Percentiles rank a stretch among this genome's conserved stretches.
Conservation (phyloP, 2,329 filamentous ascomycete genomes). For the Hypoxylon sp. region DNA sequence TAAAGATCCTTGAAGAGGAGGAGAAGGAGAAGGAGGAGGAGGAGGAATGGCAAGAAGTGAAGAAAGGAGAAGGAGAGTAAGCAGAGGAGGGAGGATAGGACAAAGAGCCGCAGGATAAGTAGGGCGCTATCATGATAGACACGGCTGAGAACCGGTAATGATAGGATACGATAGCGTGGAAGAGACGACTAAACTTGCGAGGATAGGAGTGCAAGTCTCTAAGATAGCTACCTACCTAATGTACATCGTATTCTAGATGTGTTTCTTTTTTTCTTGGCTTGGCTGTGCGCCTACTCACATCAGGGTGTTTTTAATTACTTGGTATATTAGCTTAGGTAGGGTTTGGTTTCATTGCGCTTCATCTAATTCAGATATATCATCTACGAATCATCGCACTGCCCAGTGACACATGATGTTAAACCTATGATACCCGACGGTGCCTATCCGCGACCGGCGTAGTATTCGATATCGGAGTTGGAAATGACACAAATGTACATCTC, state of each 20-base stretch:
- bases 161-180: not conserved
- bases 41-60: not conserved
- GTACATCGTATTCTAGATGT: not conserved
- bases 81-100: not conserved
- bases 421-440: not conserved
- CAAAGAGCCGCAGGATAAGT: not conserved
- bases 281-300: too few relatives aligned
- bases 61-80: not conserved
- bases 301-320: too few relatives aligned
- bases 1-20: not conserved
- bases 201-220: not conserved
- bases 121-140: not conserved
- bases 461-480: slow-evolving; percentile 25
- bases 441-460: slow-evolving; percentile 17
- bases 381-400: not conserved
- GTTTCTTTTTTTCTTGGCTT: too few relatives aligned
- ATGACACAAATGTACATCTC: not conserved
- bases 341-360: not conserved
- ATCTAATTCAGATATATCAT: not conserved
- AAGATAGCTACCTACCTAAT: not conserved
- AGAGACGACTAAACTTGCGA: not conserved
- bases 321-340: too few relatives aligned
- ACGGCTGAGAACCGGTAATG: not conserved
- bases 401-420: not conserved
- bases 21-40: not conserved